Evolutionary conservation across 257 asterid genomes (phyloP).

Genomic region (Solanum virginianum): DNA sequence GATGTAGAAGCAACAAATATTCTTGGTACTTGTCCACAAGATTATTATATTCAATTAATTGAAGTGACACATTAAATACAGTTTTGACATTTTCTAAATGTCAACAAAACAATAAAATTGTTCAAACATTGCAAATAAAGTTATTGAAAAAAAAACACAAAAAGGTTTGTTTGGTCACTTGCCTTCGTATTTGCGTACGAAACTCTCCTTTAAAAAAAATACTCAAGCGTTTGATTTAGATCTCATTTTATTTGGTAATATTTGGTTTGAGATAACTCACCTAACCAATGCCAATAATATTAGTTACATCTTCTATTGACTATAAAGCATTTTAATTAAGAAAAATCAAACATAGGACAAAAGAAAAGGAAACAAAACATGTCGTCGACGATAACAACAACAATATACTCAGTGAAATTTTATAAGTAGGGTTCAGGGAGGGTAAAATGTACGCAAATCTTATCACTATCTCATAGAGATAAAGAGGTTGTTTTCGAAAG

Average conservation of each 20-base stretch:
- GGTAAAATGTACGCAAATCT: no score
- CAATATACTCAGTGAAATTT: no score
- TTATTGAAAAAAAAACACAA: background rate
- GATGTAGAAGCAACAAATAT: background rate
- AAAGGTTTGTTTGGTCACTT: background rate
- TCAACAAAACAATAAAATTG: background rate
- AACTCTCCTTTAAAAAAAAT: background rate
- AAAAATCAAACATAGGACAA: background rate
- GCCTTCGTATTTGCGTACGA: background rate
- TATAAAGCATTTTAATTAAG: background rate
- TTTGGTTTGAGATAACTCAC: slow-evolving; percentile 38
- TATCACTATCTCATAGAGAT: no score
- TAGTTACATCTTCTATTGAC: slow-evolving; percentile 95
- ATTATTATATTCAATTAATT: background rate
- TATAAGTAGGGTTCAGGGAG: no score
- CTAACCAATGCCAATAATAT: slow-evolving; percentile 38
- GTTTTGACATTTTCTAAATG: background rate
- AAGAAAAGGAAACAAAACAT: no score
- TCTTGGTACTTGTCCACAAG: background rate
- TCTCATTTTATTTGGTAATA: slow-evolving; percentile 15
- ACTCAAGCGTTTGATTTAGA: background rate
- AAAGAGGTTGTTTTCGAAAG: no score
- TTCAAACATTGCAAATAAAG: background rate
- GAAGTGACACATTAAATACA: background rate
- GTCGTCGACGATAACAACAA: no score